Evolutionary conservation across 345 rosid genomes (phyloP).

Genomic region (Rubroshorea leprosula): DNA sequence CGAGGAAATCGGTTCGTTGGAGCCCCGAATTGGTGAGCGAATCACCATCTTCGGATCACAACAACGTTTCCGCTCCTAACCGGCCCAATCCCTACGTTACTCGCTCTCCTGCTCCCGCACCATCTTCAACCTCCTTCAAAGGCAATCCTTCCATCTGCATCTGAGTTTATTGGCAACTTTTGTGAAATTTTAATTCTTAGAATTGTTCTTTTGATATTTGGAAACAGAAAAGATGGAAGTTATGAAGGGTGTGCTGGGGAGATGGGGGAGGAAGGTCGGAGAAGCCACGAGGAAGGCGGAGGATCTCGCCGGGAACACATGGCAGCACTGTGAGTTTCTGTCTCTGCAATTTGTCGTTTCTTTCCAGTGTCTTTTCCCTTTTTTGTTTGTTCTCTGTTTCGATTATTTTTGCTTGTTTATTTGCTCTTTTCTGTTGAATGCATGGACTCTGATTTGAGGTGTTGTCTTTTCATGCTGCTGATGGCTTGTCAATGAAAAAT

Average conservation of each 20-base stretch:
- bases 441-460: neutral
- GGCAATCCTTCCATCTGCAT: constrained; percentile 29
- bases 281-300: constrained; percentile 65
- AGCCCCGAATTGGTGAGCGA: constrained; percentile 63
- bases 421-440: neutral
- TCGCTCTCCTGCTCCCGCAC: constrained; percentile 17
- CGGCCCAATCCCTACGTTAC: constrained; percentile 54
- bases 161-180: neutral
- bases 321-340: constrained; percentile 33
- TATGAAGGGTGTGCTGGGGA: constrained; percentile 50
- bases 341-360: neutral
- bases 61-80: constrained; percentile 8
- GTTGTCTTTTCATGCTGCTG: neutral
- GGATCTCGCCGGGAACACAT: constrained; percentile 56
- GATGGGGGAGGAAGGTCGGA: constrained; percentile 51
- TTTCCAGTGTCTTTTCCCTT: neutral
- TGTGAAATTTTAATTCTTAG: neutral
- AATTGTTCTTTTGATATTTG: constrained; percentile 5
- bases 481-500: neutral
- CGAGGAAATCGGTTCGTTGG: constrained; percentile 68
- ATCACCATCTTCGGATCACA: constrained; percentile 31
- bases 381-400: neutral
- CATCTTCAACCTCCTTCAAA: constrained; percentile 40
- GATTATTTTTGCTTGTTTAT: neutral
- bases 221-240: constrained; percentile 42